Base-by-base conservation (phyloP, 371 early-diverging fungal genomes). In the Saksenaea oblongispora region DNA sequence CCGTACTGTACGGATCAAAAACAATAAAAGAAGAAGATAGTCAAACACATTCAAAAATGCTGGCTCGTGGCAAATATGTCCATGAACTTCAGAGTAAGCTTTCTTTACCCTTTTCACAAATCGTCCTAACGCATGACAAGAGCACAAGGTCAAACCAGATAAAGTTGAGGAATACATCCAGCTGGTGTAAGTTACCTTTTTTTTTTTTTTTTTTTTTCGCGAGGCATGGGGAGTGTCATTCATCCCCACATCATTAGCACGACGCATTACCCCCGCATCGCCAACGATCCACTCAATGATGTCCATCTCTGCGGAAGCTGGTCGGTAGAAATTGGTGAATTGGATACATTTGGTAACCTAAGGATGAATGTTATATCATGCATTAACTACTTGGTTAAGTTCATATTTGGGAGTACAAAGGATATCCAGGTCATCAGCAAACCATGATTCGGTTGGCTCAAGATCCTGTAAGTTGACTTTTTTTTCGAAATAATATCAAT, bases 341-440 rank as follows among this genome's bases (percentile, higher is more conserved):
- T 92, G 57, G 97, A 95, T 75, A 90, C 91, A 57, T 92, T 88
- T 65, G 83, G 92, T 89, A 85, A 68, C 82, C 62, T 13, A 5
- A 24, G 10, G 26, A 34, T 15, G 17, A 15, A 13, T 17, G 56
- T 27, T 28, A 18, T 4, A 53, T 2, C 26, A 37, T 1, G 15
- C 1, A 53, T 17, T 53, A 26, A 22, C 53, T 53, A 17, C 17
- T 3, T 22, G 17, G 53, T 10, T 10, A 56, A 78, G 91, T 95
- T 51, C 97, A 96, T 63, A 88, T 96, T 67, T 95, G 95, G 96
- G 94, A 96, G 75, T 95, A 94, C 79, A 84, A 92, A 63, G 92
- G 93, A 7, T 96, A 95, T 70, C 83, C 82, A 9, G 94, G 92
- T n/a, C 91, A 93, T 71, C 67, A 83, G 34, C 73, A 81, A 22